A percentile compares a stretch with the other conserved stretches of the same genome.
These are phyloP conservation scores for Rasamsonia emersonii DNA, from an alignment of 2,329 filamentous ascomycete genomes.

Conservation along the genomic window DNA sequence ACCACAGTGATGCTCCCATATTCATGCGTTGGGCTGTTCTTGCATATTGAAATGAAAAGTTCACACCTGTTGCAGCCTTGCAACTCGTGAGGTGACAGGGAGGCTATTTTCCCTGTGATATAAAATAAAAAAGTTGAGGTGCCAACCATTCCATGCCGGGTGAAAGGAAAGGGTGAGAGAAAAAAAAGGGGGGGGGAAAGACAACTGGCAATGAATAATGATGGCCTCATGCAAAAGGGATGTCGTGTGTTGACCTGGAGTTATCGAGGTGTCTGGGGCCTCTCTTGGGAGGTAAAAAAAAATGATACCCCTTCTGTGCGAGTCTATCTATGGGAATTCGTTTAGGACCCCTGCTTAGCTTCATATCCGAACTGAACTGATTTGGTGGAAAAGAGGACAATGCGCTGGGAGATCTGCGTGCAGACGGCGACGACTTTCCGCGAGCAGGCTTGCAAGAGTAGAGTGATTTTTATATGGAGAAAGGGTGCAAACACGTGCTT, in stretches of 20 bases:
- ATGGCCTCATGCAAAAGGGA: conserved; percentile 20
- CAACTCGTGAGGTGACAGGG: conserved; percentile 16
- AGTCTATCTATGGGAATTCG: conserved; percentile 29
- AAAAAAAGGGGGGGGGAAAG: conserved; percentile 8
- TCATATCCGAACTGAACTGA: conserved; percentile 23
- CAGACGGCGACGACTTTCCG: too few relatives aligned
- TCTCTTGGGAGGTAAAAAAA: conserved; percentile 31
- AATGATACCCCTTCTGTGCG: conserved; percentile 36
- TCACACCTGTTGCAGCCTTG: conserved; percentile 20
- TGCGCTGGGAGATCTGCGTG: background rate
- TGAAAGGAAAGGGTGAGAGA: conserved; percentile 11
- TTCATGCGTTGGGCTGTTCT: conserved; percentile 25
- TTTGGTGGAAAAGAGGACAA: conserved; percentile 17
- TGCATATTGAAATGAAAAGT: conserved; percentile 21
- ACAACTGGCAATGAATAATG: conserved; percentile 19
- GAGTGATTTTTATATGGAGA: too few relatives aligned
- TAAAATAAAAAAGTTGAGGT: conserved; percentile 8
- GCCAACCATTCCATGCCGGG: conserved; percentile 6
- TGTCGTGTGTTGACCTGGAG: conserved; percentile 28
- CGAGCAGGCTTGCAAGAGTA: too few relatives aligned
- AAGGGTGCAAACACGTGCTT: too few relatives aligned
- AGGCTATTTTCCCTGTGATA: conserved; percentile 15
- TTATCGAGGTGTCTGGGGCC: conserved; percentile 32
- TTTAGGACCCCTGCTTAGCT: conserved; percentile 26
- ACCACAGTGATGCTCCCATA: conserved; percentile 17